Evolutionary conservation across 345 rosid genomes (phyloP).

Genomic region (Rubroshorea leprosula): DNA sequence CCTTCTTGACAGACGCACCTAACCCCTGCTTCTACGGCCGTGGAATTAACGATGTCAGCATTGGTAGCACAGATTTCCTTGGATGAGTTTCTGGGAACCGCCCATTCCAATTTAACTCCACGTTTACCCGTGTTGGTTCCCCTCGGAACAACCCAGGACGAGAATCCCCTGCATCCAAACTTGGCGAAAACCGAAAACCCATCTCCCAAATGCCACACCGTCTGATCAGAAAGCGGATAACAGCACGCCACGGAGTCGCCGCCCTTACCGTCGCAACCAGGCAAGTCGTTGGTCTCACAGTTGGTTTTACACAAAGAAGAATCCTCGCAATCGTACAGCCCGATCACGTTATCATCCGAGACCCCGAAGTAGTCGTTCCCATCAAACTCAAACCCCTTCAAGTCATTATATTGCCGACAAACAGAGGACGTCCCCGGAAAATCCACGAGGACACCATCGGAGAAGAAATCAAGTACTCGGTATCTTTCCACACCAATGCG

Average conservation of each 20-base stretch:
- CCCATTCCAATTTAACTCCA: conserved; percentile 88
- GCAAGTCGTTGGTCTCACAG: conserved; percentile 60
- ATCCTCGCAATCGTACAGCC: conserved; percentile 79
- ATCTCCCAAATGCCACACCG: conserved; percentile 51
- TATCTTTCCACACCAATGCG: conserved; percentile 40
- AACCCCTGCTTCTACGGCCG: conserved; percentile 45
- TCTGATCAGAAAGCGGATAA: conserved; percentile 73
- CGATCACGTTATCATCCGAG: conserved; percentile 63
- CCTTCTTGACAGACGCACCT: conserved; percentile 72
- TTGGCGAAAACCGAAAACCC: conserved; percentile 60
- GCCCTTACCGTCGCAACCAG: conserved; percentile 49
- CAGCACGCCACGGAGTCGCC: conserved; percentile 63
- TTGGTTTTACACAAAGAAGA: conserved; percentile 66
- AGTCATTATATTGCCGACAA: conserved; percentile 64
- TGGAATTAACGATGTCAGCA: conserved; percentile 54
- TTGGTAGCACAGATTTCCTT: conserved; percentile 34
- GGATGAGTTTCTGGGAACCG: conserved; percentile 50
- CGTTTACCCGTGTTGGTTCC: conserved; percentile 52
- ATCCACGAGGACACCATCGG: conserved; percentile 65
- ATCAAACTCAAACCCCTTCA: conserved; percentile 47
- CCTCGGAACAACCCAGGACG: conserved; percentile 63
- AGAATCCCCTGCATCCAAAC: conserved; percentile 77
- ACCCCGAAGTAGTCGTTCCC: conserved; percentile 43
- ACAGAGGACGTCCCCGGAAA: conserved; percentile 50
- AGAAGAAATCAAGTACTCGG: conserved; percentile 53